A percentile compares a stretch with the other conserved stretches of the same genome.
These are phyloP conservation scores for Fistulina hepatica DNA, from an alignment of 1,284 basidiomycete species.

Conservation along the genomic window DNA sequence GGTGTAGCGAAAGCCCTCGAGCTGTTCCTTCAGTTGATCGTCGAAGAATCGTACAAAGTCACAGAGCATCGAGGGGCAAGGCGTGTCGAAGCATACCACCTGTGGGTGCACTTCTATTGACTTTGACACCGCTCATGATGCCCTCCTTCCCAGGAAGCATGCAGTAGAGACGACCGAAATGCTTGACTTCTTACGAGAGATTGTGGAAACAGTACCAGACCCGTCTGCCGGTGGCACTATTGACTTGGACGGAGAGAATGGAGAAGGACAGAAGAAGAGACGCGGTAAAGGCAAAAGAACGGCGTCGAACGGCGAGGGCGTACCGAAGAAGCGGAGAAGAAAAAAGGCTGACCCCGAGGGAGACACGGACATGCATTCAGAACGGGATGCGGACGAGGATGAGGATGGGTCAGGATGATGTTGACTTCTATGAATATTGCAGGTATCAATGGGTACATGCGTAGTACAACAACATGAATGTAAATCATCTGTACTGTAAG, in stretches of 20 bases:
- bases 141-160: constrained; percentile 86
- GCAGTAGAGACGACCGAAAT: constrained; percentile 83
- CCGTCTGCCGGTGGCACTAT: constrained; percentile 74
- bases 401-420: too few species aligned
- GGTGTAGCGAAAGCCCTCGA: constrained; percentile 87
- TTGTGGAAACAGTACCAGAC: constrained; percentile 85
- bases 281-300: constrained; percentile 39
- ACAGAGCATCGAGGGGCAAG: constrained; percentile 74
- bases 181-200: constrained; percentile 93
- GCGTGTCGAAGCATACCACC: constrained; percentile 88
- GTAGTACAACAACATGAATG: too few species aligned
- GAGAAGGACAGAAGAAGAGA: constrained; percentile 48
- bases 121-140: constrained; percentile 3
- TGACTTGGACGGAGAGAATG: constrained; percentile 51
- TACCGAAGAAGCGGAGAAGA: neutral
- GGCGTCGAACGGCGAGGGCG: neutral
- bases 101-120: constrained; percentile 47
- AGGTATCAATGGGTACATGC: too few species aligned
- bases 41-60: constrained; percentile 79
- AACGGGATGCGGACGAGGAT: too few species aligned
- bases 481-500: too few species aligned
- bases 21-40: constrained; percentile 82
- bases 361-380: too few species aligned
- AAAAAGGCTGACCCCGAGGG: constrained; percentile 1
- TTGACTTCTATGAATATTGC: too few species aligned